A percentile compares a stretch with the other conserved stretches of the same genome.
Conservation (phyloP, 2,329 filamentous ascomycete species). For the Pseudogymnoascus sp. region DNA sequence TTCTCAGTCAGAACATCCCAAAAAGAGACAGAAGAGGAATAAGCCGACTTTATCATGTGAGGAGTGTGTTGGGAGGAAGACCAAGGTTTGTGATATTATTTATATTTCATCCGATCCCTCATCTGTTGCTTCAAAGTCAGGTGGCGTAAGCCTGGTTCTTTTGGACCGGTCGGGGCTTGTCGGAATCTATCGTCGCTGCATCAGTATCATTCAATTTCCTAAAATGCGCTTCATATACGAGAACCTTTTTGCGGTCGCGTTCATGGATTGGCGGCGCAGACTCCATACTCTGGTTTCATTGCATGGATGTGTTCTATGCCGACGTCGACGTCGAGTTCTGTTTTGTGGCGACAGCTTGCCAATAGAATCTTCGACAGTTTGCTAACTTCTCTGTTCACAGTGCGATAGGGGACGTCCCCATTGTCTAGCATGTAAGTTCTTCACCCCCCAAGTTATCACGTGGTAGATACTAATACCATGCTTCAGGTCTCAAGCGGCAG, state of each 20-base stretch:
- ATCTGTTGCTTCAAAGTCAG: background rate
- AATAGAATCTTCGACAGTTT: background rate
- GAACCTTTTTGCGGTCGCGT: background rate
- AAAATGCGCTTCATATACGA: background rate
- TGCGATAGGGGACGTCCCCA: slow-evolving; percentile 67
- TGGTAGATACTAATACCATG: slow-evolving; percentile 11
- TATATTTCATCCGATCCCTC: background rate
- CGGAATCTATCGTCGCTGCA: background rate
- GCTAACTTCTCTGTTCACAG: slow-evolving; percentile 33
- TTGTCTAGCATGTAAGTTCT: slow-evolving; percentile 54
- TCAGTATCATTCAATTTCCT: background rate
- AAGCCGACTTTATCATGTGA: slow-evolving; percentile 74
- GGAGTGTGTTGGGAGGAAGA: slow-evolving; percentile 76
- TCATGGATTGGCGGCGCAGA: background rate
- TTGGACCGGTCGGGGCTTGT: too few relatives aligned
- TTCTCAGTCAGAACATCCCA: slow-evolving; percentile 16
- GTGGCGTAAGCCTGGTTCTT: background rate
- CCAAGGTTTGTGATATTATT: slow-evolving; percentile 49
- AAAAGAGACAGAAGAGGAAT: slow-evolving; percentile 74
- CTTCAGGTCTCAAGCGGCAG: slow-evolving; percentile 64
- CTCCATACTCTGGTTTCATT: background rate
- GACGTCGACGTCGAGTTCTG: background rate
- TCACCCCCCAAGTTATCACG: slow-evolving; percentile 10
- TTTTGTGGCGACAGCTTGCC: background rate
- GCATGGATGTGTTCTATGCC: background rate